Base-by-base conservation (phyloP, 169 alveolate genomes). In the Plasmodium sp. region DNA sequence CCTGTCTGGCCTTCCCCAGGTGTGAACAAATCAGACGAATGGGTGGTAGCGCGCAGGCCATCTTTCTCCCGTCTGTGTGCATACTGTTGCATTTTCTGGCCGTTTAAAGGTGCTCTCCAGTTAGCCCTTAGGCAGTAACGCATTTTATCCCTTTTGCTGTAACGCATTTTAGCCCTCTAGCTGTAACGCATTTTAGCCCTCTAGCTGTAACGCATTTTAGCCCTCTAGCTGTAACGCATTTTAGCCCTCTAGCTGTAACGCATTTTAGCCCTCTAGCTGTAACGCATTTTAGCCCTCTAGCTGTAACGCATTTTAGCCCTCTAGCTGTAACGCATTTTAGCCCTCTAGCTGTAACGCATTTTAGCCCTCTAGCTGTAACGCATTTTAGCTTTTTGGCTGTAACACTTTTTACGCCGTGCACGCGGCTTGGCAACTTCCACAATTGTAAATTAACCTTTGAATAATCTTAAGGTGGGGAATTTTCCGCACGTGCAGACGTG, bases 361-460 rank as follows among this genome's bases (percentile, higher is more conserved):
- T 58, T 58, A n/a, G 74, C 41, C 22, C 27, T 41, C 41, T 9
- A 18, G 39, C 45, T 0, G 5, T 36, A 41, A 16, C 51, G 12
- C 27, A 34, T 74, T 74, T 22, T 22, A 22, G 0, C 27, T 0
- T 0, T 22, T 79, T n/a, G 39, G 39, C 45, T 4, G 5, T 36
- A 41, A 16, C 51, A 3, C 27, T 74, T 74, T 74, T 74, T 74
- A 34, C 41, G 56, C 18, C 51, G 4, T 79, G 56, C 51, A 16
- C 56, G 43, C 45, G 0, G 67, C n/a, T 79, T 79, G 84, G 14
- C 56, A 3, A 39, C 84, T 41, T 79, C 31, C 5, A 79, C 43
- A 79, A 79, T 36, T 79, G 84, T 39, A 79, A 79, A 79, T 79
- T 79, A 79, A 31, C 67, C 43, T 18, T 79, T 79, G 22, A 79